Conservation (phyloP, 352 stramenopile species). For the Vaucheria bursata region DNA sequence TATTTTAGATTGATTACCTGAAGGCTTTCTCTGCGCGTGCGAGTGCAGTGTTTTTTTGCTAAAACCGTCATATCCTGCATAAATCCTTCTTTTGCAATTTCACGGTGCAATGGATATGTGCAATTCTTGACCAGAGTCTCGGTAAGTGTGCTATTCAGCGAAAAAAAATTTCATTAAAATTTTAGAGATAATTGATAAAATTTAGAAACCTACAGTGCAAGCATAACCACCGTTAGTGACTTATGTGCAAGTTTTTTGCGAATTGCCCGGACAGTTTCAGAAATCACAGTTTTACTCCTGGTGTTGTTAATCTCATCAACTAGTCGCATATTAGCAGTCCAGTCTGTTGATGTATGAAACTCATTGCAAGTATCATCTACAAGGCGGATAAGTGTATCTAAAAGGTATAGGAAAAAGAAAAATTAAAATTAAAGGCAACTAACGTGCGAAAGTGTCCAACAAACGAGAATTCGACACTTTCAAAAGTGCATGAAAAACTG, state of each 20-base stretch:
- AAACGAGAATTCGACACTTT: no score
- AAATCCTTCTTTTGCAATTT: slow-evolving; percentile 45
- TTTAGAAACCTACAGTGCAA: slow-evolving; percentile 7
- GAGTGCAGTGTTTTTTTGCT: not conserved
- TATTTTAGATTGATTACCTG: no score
- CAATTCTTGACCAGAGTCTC: slow-evolving; percentile 52
- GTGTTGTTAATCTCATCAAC: slow-evolving; percentile 35
- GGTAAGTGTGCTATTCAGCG: slow-evolving; percentile 17
- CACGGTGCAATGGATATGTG: slow-evolving; percentile 26
- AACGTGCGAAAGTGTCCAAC: no score
- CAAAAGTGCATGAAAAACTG: no score
- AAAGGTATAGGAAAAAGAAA: no score
- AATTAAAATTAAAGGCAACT: no score
- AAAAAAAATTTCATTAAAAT: no score
- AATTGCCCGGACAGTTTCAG: not conserved
- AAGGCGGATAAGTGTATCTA: no score
- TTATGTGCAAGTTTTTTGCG: slow-evolving; percentile 10
- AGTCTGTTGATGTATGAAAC: slow-evolving; percentile 30
- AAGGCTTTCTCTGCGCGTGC: slow-evolving; percentile 11
- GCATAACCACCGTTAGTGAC: slow-evolving; percentile 2
- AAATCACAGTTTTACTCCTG: not conserved
- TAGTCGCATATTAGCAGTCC: slow-evolving; percentile 39
- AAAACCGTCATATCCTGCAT: slow-evolving; percentile 34
- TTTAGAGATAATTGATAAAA: no score
- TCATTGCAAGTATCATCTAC: slow-evolving; percentile 36